Conservation (phyloP, 306 rosid species). For the Lathyrus tuberosus region DNA sequence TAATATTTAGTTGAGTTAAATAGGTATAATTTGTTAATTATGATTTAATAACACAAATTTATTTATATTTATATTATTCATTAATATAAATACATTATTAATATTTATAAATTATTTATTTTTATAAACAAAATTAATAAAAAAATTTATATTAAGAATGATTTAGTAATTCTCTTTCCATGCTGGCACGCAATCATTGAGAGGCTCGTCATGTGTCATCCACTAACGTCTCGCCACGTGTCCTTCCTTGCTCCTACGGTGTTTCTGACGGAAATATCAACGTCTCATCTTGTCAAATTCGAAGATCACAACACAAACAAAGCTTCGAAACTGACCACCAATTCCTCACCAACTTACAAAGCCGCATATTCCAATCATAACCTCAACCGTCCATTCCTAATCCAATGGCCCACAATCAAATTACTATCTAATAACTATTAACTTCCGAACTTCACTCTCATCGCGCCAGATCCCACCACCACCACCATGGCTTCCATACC, state of each 20-base stretch:
- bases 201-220: background rate
- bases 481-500: constrained; percentile 71
- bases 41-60: no score
- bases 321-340: constrained; percentile 33
- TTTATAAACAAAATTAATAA: no score
- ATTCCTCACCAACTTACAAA: constrained; percentile 42
- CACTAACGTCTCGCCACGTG: constrained; percentile 18
- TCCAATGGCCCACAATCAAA: constrained; percentile 47
- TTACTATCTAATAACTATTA: constrained; percentile 16
- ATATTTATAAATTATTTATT: no score
- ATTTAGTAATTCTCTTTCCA: background rate
- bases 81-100: no score
- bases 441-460: background rate
- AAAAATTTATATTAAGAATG: no score
- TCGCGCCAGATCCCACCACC: constrained; percentile 38
- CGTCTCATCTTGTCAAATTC: constrained; percentile 12
- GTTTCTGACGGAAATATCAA: constrained; percentile 44
- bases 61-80: no score
- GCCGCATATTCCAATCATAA: constrained; percentile 41
- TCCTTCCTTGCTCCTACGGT: background rate
- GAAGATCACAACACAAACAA: constrained; percentile 38
- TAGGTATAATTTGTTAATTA: no score
- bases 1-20: no score
- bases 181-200: background rate
- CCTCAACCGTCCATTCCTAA: constrained; percentile 42